Conservation (phyloP, 208 protist species). For the Leishmania mexicana region DNA sequence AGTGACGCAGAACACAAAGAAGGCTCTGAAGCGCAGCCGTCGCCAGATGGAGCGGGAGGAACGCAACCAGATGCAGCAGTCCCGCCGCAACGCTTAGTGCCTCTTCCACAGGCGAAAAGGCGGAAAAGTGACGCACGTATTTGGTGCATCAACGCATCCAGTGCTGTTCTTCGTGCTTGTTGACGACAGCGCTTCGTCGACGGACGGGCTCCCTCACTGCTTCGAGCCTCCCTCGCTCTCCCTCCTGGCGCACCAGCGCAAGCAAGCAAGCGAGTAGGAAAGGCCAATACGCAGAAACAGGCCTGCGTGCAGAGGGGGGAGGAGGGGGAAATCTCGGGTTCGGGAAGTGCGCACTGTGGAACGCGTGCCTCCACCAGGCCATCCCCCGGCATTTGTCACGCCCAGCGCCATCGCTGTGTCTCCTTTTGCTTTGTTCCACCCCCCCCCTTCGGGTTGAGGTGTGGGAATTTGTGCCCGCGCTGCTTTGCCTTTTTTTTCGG, state of each 20-base stretch:
- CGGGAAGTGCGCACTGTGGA: neutral
- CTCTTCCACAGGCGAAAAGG: neutral
- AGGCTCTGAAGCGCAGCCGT: slow-evolving; percentile 39
- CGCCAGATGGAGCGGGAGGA: slow-evolving; percentile 41
- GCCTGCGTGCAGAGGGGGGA: neutral
- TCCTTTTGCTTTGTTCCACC: neutral
- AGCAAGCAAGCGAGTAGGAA: neutral
- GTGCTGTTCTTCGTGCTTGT: neutral
- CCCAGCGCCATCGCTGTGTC: neutral
- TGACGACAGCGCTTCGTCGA: neutral
- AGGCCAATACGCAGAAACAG: neutral
- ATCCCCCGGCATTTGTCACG: neutral
- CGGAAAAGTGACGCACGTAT: neutral
- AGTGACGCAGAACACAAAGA: slow-evolving; percentile 37
- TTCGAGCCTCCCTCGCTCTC: neutral
- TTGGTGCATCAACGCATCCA: neutral
- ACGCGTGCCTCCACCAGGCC: neutral
- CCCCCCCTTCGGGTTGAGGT: neutral
- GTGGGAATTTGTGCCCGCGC: neutral
- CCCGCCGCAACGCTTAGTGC: slow-evolving; percentile 6
- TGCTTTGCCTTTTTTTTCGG: neutral
- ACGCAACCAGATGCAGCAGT: slow-evolving; percentile 14
- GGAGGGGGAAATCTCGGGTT: neutral
- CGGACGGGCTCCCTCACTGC: neutral
- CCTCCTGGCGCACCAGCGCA: neutral